phyloP scores from a whole-genome alignment of 2,329 filamentous ascomycete genomes.

The Passalora sequoiae region DNA sequence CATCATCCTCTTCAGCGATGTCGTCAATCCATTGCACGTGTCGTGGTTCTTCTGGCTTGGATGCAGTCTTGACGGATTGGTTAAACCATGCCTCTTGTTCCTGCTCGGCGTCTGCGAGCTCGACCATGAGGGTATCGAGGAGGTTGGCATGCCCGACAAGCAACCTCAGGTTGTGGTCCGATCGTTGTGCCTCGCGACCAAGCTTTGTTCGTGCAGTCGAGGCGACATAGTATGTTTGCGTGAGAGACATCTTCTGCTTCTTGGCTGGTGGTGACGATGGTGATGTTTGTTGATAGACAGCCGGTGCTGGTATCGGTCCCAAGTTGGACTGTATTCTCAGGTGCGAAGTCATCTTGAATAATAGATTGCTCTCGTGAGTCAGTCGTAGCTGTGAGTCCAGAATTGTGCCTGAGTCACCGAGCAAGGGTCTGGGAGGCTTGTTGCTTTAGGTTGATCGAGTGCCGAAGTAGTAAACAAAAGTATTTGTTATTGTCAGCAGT shows the following conservation, averaged over 20 bases:
- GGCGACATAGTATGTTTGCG: slow-evolving; percentile 96
- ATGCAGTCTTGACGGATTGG: slow-evolving; percentile 77
- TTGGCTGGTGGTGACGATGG: slow-evolving; percentile 41
- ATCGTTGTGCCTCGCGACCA: slow-evolving; percentile 77
- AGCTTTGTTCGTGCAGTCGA: slow-evolving; percentile 97
- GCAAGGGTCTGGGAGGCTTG: slow-evolving; percentile 11
- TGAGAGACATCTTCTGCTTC: slow-evolving; percentile 91
- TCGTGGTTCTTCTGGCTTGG: slow-evolving; percentile 55
- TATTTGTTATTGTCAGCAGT: slow-evolving; percentile 4
- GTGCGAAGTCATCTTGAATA: slow-evolving; percentile 46
- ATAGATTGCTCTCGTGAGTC: slow-evolving; percentile 20
- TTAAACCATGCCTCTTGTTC: slow-evolving; percentile 99
- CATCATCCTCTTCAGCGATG: slow-evolving; percentile 64
- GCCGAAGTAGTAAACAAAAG: slow-evolving; percentile 13
- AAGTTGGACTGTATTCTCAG: slow-evolving; percentile 45
- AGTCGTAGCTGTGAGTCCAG: slow-evolving; percentile 18
- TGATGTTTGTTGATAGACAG: slow-evolving; percentile 40
- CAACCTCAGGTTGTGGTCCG: slow-evolving; percentile 90
- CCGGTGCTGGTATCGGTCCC: slow-evolving; percentile 43
- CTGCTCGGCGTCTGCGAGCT: slow-evolving; percentile 86
- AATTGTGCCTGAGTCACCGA: slow-evolving; percentile 23
- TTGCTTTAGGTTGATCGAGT: slow-evolving; percentile 15
- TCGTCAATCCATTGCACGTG: slow-evolving; percentile 86
- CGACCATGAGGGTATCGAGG: slow-evolving; percentile 86
- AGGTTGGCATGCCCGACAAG: slow-evolving; percentile 98